These are phyloP conservation scores for Pistacia vera DNA, from an alignment of 345 rosid genomes.

Conservation along the genomic window DNA sequence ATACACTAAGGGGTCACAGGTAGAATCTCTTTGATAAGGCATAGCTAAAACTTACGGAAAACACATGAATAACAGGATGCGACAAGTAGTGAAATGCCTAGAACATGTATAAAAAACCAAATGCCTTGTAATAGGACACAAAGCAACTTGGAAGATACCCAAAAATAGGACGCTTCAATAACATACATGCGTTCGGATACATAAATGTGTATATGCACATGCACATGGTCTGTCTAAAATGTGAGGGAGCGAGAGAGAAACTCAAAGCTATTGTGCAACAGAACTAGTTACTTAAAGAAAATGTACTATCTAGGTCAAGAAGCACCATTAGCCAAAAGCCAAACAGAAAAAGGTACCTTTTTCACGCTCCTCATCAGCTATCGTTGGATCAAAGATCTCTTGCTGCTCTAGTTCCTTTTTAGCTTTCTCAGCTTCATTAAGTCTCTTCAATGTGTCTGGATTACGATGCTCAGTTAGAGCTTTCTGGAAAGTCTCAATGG, in stretches of 20 bases:
- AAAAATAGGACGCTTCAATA: neutral
- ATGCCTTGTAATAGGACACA: neutral
- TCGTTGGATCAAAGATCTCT: conserved; percentile 82
- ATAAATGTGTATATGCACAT: no score
- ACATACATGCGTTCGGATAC: no score
- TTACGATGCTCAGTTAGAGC: conserved; percentile 99
- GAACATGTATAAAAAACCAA: neutral
- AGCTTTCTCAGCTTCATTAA: conserved; percentile 87
- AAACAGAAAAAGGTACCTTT: conserved; percentile 55
- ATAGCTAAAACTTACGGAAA: no score
- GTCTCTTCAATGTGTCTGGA: conserved; percentile 92
- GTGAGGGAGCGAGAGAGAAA: neutral
- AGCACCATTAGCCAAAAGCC: neutral
- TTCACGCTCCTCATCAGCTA: conserved; percentile 96
- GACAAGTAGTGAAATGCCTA: neutral
- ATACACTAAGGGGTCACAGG: no score
- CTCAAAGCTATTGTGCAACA: neutral
- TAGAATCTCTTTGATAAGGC: no score
- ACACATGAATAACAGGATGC: no score
- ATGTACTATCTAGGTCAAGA: neutral
- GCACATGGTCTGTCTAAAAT: no score
- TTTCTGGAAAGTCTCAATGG: conserved; percentile 94
- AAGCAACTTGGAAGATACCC: neutral
- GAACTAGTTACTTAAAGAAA: neutral
- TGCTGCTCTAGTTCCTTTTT: conserved; percentile 95